These are phyloP conservation scores for Nigrospora oryzae DNA, from an alignment of 2,329 filamentous ascomycete species.

Conservation along the genomic window DNA sequence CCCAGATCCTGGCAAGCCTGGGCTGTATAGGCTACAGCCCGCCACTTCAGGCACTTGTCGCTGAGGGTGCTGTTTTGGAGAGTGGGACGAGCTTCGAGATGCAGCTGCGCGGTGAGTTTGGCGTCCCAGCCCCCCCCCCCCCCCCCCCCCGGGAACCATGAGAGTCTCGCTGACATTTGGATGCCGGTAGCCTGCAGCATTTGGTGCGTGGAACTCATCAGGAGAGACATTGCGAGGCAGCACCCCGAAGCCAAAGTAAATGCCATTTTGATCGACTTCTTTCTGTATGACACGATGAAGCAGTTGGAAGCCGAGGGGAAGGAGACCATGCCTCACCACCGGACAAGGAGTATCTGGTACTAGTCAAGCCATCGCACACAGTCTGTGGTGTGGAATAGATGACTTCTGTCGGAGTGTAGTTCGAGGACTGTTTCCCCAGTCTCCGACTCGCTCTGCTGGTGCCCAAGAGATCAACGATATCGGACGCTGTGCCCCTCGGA, in stretches of 20 bases:
- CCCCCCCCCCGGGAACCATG: background rate
- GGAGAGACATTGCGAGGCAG: conserved; percentile 64
- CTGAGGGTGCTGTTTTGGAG: conserved; percentile 53
- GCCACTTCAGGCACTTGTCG: conserved; percentile 62
- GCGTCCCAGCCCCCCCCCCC: background rate
- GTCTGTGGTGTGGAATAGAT: background rate
- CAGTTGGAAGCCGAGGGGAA: conserved; percentile 59
- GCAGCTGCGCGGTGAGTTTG: conserved; percentile 66
- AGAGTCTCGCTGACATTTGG: background rate
- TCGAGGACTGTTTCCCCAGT: no score
- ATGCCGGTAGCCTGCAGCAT: conserved; percentile 66
- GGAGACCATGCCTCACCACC: conserved; percentile 69
- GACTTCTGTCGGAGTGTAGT: no score
- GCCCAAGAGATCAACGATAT: no score
- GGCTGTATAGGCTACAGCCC: conserved; percentile 82
- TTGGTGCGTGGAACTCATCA: conserved; percentile 88
- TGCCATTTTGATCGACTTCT: conserved; percentile 93
- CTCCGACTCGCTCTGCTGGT: no score
- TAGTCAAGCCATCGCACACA: conserved; percentile 25
- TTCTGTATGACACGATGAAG: conserved; percentile 92
- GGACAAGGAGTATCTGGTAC: conserved; percentile 93
- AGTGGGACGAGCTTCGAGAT: conserved; percentile 74
- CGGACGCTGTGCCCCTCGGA: no score
- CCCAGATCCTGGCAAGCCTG: conserved; percentile 80
- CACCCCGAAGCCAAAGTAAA: conserved; percentile 70